phyloP scores from a whole-genome alignment of 2,329 filamentous ascomycete genomes.

The Reticulascus tulasneorum region DNA sequence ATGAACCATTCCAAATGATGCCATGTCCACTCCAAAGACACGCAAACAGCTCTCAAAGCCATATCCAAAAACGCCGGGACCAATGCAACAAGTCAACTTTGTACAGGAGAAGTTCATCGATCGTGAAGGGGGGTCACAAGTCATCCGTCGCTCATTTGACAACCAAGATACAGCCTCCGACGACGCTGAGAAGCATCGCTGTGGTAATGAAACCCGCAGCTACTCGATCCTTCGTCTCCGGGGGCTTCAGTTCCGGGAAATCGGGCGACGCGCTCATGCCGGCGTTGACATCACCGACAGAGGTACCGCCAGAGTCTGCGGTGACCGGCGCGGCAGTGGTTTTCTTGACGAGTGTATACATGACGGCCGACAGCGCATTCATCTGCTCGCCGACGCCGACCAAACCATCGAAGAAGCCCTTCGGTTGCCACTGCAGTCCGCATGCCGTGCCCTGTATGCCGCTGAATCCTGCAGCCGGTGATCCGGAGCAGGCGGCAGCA shows the following conservation, averaged over 20 bases:
- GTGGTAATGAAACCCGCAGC: constrained; percentile 55
- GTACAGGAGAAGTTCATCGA: background rate
- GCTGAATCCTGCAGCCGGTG: constrained; percentile 35
- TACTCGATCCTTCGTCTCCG: constrained; percentile 48
- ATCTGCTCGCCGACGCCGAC: constrained; percentile 67
- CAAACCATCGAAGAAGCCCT: constrained; percentile 51
- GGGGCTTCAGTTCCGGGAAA: constrained; percentile 27
- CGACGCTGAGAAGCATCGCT: constrained; percentile 41
- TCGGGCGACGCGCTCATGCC: constrained; percentile 27
- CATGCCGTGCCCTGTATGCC: constrained; percentile 59
- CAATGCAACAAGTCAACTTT: constrained; percentile 5
- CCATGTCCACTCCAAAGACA: too few species aligned
- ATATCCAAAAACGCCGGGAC: background rate
- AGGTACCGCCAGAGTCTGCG: constrained; percentile 55
- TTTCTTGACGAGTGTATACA: constrained; percentile 52
- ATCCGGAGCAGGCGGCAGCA: constrained; percentile 46
- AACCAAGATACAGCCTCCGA: constrained; percentile 48
- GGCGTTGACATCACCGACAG: constrained; percentile 44
- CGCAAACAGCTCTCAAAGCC: constrained; percentile 13
- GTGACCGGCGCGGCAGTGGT: constrained; percentile 42
- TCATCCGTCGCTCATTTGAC: constrained; percentile 29
- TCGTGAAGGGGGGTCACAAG: too few species aligned
- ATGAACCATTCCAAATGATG: constrained; percentile 1
- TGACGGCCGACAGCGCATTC: constrained; percentile 60
- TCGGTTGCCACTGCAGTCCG: constrained; percentile 60